These are phyloP conservation scores for Stemphylium vesicarium DNA, from an alignment of 2,329 filamentous ascomycete genomes.

Conservation along the genomic window DNA sequence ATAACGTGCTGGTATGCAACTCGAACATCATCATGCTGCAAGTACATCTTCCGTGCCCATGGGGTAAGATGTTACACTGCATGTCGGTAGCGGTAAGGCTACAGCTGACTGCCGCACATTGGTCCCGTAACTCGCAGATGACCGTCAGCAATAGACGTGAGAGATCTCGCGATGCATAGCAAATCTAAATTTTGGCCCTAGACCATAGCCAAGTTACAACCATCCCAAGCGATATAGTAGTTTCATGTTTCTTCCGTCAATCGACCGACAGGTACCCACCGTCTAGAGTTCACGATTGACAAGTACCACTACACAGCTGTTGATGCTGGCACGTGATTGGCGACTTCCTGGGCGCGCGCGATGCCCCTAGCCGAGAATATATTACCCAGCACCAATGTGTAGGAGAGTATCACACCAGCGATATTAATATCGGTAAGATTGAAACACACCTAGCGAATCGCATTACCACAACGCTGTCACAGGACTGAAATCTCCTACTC, in stretches of 20 bases:
- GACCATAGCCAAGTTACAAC: background rate
- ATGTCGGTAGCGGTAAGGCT: slow-evolving; percentile 6
- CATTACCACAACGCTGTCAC: slow-evolving; percentile 6
- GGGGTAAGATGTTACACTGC: slow-evolving; percentile 7
- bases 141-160: background rate
- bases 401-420: slow-evolving; percentile 2
- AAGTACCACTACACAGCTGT: slow-evolving; percentile 3
- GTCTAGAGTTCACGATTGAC: background rate
- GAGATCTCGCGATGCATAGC: background rate
- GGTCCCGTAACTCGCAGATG: background rate
- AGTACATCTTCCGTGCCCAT: background rate
- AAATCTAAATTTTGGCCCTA: background rate
- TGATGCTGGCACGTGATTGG: slow-evolving; percentile 9
- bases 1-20: slow-evolving; percentile 1
- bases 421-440: slow-evolving; percentile 11
- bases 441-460: slow-evolving; percentile 8
- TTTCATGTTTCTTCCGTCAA: background rate
- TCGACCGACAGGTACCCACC: slow-evolving; percentile 1
- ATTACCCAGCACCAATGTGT: slow-evolving; percentile 9
- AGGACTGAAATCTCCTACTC: slow-evolving; percentile 8
- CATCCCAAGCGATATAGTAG: background rate
- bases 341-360: background rate
- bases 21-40: background rate
- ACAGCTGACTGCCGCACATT: slow-evolving; percentile 1
- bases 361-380: slow-evolving; percentile 12